Percentiles rank a stretch among this genome's conserved stretches.
Evolutionary conservation across 2,329 filamentous ascomycete species (phyloP).

Genomic region (Arachnomyces sp.): DNA sequence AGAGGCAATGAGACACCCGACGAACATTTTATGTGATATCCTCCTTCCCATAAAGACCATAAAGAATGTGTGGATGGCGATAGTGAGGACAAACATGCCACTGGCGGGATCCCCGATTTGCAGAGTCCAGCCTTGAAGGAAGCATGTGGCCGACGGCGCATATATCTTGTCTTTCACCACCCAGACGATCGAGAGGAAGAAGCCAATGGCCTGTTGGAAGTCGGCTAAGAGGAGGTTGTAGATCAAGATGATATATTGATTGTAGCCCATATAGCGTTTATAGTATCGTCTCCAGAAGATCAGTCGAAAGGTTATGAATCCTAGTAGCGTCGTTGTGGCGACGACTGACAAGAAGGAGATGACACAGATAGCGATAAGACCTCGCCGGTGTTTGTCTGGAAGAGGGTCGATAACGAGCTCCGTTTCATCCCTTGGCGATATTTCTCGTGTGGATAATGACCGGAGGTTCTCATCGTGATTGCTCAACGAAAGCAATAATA

Average conservation of each 20-base stretch:
- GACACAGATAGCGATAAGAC: slow-evolving; percentile 41
- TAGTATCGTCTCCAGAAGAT: slow-evolving; percentile 44
- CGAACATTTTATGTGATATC: slow-evolving; percentile 39
- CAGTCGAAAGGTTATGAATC: slow-evolving; percentile 46
- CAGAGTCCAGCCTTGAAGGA: slow-evolving; percentile 45
- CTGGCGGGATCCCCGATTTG: slow-evolving; percentile 47
- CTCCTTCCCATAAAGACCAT: slow-evolving; percentile 42
- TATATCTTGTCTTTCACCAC: slow-evolving; percentile 37
- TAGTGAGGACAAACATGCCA: slow-evolving; percentile 48
- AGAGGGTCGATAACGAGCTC: slow-evolving; percentile 25
- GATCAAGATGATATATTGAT: slow-evolving; percentile 49
- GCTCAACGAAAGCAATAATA: not conserved
- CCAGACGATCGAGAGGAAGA: slow-evolving; percentile 44
- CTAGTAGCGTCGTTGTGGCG: slow-evolving; percentile 36
- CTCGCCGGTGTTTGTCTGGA: slow-evolving; percentile 27
- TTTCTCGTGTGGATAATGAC: slow-evolving; percentile 2
- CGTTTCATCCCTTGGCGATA: slow-evolving; percentile 6
- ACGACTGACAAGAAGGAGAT: slow-evolving; percentile 43
- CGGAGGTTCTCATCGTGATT: slow-evolving; percentile 3
- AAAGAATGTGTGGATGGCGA: slow-evolving; percentile 48
- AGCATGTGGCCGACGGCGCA: slow-evolving; percentile 39
- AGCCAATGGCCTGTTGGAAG: slow-evolving; percentile 46
- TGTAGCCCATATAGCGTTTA: slow-evolving; percentile 44
- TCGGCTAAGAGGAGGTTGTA: slow-evolving; percentile 48
- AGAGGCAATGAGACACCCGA: slow-evolving; percentile 35